Percentiles rank a stretch among this genome's conserved stretches.
Conservation (phyloP, 257 asterid genomes). For the Nicotiana tabacum region DNA sequence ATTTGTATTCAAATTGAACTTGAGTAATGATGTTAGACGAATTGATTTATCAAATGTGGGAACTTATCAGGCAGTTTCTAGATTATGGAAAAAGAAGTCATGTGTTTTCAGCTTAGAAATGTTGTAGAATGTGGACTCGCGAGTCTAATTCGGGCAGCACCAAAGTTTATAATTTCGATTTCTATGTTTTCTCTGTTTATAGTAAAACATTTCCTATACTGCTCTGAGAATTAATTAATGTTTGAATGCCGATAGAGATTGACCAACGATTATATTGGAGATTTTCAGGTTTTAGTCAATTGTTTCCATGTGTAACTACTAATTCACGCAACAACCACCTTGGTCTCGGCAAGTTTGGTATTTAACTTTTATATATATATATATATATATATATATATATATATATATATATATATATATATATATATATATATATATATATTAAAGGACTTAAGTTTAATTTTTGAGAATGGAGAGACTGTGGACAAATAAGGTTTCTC, state of each 20-base stretch:
- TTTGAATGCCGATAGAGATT: neutral
- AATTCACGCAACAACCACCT: neutral
- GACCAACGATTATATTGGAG: neutral
- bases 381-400: too few species aligned
- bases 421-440: too few species aligned
- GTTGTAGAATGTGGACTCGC: conserved; percentile 12
- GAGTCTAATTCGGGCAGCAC: conserved; percentile 31
- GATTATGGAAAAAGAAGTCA: neutral
- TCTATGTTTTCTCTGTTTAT: neutral
- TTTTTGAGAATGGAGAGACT: too few species aligned
- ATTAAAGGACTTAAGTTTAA: too few species aligned
- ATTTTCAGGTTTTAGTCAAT: neutral
- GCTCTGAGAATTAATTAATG: neutral
- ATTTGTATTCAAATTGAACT: conserved; percentile 24
- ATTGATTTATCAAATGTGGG: conserved; percentile 15
- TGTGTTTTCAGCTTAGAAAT: neutral
- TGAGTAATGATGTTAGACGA: neutral
- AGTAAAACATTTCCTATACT: neutral
- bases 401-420: too few species aligned
- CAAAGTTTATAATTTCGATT: neutral
- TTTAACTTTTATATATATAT: too few species aligned
- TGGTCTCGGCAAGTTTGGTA: neutral
- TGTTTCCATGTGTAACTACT: neutral
- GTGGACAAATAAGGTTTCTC: too few species aligned
- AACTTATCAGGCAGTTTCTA: conserved; percentile 32